These are phyloP conservation scores for Kwoniella europaea DNA, from an alignment of 768 basidiomycete species.

Conservation along the genomic window DNA sequence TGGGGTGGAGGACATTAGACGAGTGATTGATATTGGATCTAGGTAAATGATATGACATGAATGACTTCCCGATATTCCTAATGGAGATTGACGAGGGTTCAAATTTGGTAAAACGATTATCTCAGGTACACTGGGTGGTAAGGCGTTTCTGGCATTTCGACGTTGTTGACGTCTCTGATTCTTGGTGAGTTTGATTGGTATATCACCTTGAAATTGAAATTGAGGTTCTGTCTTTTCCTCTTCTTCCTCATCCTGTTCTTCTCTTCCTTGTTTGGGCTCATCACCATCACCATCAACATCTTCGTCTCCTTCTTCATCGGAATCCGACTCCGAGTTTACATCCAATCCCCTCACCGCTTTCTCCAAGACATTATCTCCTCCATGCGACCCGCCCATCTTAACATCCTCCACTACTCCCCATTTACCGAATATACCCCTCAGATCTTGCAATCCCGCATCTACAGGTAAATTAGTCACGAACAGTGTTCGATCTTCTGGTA, in stretches of 20 bases:
- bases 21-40: conserved; percentile 72
- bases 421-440: conserved; percentile 74
- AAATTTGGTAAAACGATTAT: conserved; percentile 68
- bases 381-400: conserved; percentile 21
- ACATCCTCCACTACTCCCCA: conserved; percentile 73
- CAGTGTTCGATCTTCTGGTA: conserved; percentile 68
- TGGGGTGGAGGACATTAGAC: conserved; percentile 62
- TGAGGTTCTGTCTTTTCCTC: conserved; percentile 47
- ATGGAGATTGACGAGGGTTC: conserved; percentile 65
- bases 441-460: conserved; percentile 80
- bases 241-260: conserved; percentile 62
- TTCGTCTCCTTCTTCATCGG: conserved; percentile 39
- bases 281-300: conserved; percentile 45
- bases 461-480: conserved; percentile 89
- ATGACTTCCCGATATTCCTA: conserved; percentile 62
- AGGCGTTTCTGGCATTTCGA: conserved; percentile 56
- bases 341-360: conserved; percentile 34
- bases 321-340: conserved; percentile 42
- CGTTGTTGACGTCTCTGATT: conserved; percentile 34
- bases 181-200: conserved; percentile 17
- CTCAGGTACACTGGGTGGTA: conserved; percentile 60
- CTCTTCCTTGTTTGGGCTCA: conserved; percentile 32
- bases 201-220: conserved; percentile 24
- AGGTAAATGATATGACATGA: conserved; percentile 75
- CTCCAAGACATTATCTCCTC: conserved; percentile 42